A percentile compares a stretch with the other conserved stretches of the same genome.
phyloP scores from a whole-genome alignment of 805 yeast species.

The Candida maesae region DNA sequence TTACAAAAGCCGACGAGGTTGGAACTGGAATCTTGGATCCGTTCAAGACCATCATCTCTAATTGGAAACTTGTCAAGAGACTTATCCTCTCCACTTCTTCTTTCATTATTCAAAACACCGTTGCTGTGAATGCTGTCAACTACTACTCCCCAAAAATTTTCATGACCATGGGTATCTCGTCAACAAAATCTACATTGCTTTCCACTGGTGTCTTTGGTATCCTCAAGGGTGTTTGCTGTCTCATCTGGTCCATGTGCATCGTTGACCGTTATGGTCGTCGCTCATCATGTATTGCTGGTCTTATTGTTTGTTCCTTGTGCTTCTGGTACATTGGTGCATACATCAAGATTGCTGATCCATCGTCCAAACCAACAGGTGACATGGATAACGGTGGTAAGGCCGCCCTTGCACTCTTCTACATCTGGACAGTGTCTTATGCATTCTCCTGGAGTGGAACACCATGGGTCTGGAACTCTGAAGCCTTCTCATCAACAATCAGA shows the following conservation, averaged over 20 bases:
- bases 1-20: constrained; percentile 22
- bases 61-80: constrained; percentile 32
- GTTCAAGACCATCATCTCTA: constrained; percentile 31
- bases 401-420: constrained; percentile 31
- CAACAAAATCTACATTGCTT: constrained; percentile 41
- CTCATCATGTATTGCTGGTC: constrained; percentile 35
- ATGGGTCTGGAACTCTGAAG: constrained; percentile 45
- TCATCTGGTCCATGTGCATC: constrained; percentile 41
- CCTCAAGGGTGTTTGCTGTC: constrained; percentile 41
- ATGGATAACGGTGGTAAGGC: constrained; percentile 38
- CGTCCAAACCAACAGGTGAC: constrained; percentile 22
- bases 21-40: constrained; percentile 41
- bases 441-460: constrained; percentile 45
- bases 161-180: constrained; percentile 44
- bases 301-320: constrained; percentile 39
- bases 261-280: constrained; percentile 47
- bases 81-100: constrained; percentile 36
- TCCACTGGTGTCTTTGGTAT: constrained; percentile 54
- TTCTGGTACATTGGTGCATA: constrained; percentile 49
- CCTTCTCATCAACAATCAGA: constrained; percentile 41
- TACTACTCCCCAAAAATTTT: constrained; percentile 53
- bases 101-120: constrained; percentile 42
- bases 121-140: constrained; percentile 47
- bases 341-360: constrained; percentile 29
- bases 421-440: constrained; percentile 44